Conservation (phyloP, 768 basidiomycete species). For the Lactarius pseudohatsudake region DNA sequence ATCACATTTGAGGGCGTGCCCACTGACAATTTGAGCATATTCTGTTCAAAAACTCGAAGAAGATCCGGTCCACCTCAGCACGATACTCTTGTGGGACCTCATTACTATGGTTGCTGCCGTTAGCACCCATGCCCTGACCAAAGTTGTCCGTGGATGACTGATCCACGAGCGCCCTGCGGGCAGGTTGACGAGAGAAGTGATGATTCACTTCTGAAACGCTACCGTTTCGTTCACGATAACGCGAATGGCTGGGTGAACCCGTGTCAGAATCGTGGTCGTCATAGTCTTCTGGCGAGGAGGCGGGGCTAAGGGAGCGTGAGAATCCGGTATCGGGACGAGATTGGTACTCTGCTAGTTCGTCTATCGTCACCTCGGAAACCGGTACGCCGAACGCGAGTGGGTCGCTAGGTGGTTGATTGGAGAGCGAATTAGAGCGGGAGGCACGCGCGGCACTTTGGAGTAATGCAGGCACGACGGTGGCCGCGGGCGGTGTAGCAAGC, state of each 20-base stretch:
- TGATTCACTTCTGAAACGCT: conserved; percentile 24
- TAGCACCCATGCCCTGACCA: conserved; percentile 27
- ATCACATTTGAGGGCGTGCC: conserved; percentile 17
- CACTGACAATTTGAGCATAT: conserved; percentile 89
- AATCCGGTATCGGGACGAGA: conserved; percentile 33
- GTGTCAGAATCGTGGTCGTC: conserved; percentile 36
- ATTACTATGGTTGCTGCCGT: conserved; percentile 42
- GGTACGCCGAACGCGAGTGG: conserved; percentile 36
- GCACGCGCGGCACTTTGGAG: conserved; percentile 30
- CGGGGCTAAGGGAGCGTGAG: conserved; percentile 29
- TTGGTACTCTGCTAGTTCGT: conserved; percentile 31
- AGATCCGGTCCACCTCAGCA: conserved; percentile 82
- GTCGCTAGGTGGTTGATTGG: conserved; percentile 31
- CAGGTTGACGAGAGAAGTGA: conserved; percentile 13
- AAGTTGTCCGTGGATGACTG: conserved; percentile 34
- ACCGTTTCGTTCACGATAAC: conserved; percentile 23
- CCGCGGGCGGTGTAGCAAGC: conserved; percentile 26
- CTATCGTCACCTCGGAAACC: conserved; percentile 30
- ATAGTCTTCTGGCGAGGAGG: conserved; percentile 38
- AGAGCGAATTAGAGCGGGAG: conserved; percentile 38
- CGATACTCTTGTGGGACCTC: conserved; percentile 83
- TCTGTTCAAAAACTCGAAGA: conserved; percentile 83
- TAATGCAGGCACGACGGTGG: conserved; percentile 25
- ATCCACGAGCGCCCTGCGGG: conserved; percentile 23
- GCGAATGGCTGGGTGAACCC: conserved; percentile 35